Base-by-base conservation (phyloP, 768 basidiomycete species). In the Naganishia kalamii region DNA sequence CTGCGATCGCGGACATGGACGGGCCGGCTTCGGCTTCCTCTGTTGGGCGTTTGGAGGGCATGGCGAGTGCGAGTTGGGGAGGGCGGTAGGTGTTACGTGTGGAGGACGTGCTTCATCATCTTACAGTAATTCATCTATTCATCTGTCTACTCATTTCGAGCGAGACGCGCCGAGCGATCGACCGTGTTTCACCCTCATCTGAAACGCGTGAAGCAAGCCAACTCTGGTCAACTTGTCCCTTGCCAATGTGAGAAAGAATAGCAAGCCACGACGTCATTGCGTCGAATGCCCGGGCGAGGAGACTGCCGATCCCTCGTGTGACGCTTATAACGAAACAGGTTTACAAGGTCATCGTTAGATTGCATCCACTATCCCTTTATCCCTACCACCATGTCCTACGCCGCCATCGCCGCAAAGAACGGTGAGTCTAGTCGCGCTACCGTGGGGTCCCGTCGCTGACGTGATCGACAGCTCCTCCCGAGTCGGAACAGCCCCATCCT, bases 301-400 rank as follows among this genome's bases (percentile, higher is more conserved):
- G 43, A 44, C 6, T 44, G 51, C 19, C 17, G 54, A 35, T 40
- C 19, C 32, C 33, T 40, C 54, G 51, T 57, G 35, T 40, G 54
- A 40, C 37, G 37, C 21, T 25, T 50, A 35, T 37, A 40, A n/a
- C 37, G 23, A 21, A 13, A n/a, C 33, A 29, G 50, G 23, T 10
- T 48, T 21, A 12, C 7, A 12, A 21, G 4, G 23, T 4, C 11
- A 21, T 44, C 23, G 47, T 3, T 23, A 21, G n/a, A 7, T 27
- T 10, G 15, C 10, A 8, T 15, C 27, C 27, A 6, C 13, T 15
- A 57, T 40, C n/a, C 37, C 6, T 7, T 11, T 23, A 21, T 27
- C n/a, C 47, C n/a, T 21, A 33, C 46, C 32, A 72, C 41, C 47
- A 88, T 88, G 87, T 88, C 87, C 63, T 89, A 88, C 83, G 88